phyloP scores from a whole-genome alignment of 1,284 basidiomycete genomes.

The Inonotus hispidus region DNA sequence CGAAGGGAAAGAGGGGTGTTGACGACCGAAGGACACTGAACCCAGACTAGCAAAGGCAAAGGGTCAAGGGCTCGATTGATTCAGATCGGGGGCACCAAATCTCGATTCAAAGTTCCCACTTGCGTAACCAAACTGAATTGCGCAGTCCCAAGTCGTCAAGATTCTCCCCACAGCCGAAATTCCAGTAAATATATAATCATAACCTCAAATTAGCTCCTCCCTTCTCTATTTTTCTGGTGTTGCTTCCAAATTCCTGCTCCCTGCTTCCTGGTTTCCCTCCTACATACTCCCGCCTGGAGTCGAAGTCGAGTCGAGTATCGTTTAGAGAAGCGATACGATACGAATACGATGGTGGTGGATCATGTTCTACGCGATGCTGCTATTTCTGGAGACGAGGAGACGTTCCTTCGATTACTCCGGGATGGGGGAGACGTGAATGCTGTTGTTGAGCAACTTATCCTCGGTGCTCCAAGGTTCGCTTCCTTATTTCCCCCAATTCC shows the following conservation, averaged over 20 bases:
- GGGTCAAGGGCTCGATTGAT: too few species aligned
- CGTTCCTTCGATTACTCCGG: slow-evolving; percentile 46
- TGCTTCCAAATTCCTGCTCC: neutral
- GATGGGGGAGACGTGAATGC: slow-evolving; percentile 63
- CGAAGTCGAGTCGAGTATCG: too few species aligned
- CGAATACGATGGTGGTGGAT: neutral
- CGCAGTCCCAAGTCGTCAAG: neutral
- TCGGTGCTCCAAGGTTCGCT: slow-evolving; percentile 54
- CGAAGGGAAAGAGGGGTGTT: too few species aligned
- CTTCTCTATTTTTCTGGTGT: neutral
- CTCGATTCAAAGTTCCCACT: too few species aligned
- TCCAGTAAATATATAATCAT: neutral
- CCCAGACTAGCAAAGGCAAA: too few species aligned
- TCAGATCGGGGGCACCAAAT: too few species aligned
- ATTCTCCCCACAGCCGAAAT: neutral
- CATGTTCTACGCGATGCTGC: slow-evolving; percentile 47
- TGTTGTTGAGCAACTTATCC: slow-evolving; percentile 58
- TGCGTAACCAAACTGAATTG: neutral
- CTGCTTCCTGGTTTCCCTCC: too few species aligned
- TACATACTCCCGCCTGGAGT: too few species aligned
- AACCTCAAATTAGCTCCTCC: neutral
- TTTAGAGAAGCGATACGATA: too few species aligned
- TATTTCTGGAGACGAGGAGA: slow-evolving; percentile 47
- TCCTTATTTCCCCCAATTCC: neutral
- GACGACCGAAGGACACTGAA: too few species aligned